Evolutionary conservation across 495 filamentous ascomycete species (phyloP).

Genomic region (Penicillium verhagenii): DNA sequence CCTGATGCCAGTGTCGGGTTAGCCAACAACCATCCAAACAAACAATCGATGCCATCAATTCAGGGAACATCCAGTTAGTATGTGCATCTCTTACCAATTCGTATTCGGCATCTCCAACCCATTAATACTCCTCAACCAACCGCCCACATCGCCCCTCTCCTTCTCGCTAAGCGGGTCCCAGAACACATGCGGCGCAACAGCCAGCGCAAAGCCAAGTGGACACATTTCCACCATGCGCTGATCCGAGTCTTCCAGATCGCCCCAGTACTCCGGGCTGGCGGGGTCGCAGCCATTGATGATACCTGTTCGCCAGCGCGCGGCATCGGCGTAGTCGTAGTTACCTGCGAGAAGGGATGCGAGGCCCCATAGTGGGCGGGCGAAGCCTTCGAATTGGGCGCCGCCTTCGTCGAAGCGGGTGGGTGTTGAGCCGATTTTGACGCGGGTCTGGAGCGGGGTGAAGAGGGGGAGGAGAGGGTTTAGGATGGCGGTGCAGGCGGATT

Average conservation of each 20-base stretch:
- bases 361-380: constrained; percentile 72
- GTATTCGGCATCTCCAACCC: constrained; percentile 68
- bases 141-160: constrained; percentile 60
- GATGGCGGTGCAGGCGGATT: constrained; percentile 56
- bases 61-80: neutral
- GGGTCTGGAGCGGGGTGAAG: constrained; percentile 58
- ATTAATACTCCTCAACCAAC: constrained; percentile 72
- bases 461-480: constrained; percentile 63
- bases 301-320: constrained; percentile 64
- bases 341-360: constrained; percentile 67
- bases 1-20: too few species aligned
- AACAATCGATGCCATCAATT: neutral
- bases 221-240: constrained; percentile 88
- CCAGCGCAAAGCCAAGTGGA: constrained; percentile 65
- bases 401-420: constrained; percentile 71
- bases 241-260: constrained; percentile 66
- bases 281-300: constrained; percentile 68
- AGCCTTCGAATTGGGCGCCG: constrained; percentile 74
- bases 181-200: constrained; percentile 59
- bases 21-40: too few species aligned
- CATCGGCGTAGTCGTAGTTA: constrained; percentile 59
- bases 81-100: constrained; percentile 20
- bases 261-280: constrained; percentile 67
- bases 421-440: constrained; percentile 61
- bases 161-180: constrained; percentile 60